Evolutionary conservation across 2,329 filamentous ascomycete species (phyloP).

Genomic region (Aureobasidium mangrovei): DNA sequence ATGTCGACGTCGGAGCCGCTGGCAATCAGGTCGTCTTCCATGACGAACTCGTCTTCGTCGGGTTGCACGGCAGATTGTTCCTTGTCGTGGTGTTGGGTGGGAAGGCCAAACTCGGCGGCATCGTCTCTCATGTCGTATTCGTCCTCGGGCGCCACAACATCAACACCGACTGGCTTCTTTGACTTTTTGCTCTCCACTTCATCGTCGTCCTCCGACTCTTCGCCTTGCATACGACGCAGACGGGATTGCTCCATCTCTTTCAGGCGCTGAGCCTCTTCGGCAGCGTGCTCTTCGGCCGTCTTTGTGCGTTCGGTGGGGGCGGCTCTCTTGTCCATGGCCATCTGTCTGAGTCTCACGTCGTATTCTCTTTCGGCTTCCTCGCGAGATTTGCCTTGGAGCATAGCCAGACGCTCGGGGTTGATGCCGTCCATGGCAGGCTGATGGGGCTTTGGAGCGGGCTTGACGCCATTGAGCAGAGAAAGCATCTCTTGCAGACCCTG

Average conservation of each 20-base stretch:
- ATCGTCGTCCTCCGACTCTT: constrained; percentile 59
- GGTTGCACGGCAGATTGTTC: constrained; percentile 58
- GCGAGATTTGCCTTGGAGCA: constrained; percentile 53
- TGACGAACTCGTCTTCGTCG: constrained; percentile 87
- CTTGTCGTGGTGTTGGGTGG: constrained; percentile 38
- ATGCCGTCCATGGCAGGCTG: constrained; percentile 25
- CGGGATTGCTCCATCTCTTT: constrained; percentile 77
- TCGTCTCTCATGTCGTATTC: constrained; percentile 41
- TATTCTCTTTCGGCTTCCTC: constrained; percentile 75
- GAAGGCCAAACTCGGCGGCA: constrained; percentile 54
- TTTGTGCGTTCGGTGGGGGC: constrained; percentile 81
- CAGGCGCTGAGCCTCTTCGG: constrained; percentile 67
- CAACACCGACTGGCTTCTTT: constrained; percentile 46
- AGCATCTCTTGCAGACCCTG: constrained; percentile 72
- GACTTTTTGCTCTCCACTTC: constrained; percentile 49
- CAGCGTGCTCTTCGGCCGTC: constrained; percentile 76
- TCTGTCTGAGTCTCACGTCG: constrained; percentile 70
- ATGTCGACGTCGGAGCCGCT: constrained; percentile 54
- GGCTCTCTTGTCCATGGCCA: constrained; percentile 76
- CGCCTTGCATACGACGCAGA: constrained; percentile 77
- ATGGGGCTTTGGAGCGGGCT: constrained; percentile 29
- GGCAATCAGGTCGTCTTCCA: constrained; percentile 82
- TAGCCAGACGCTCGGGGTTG: constrained; percentile 54
- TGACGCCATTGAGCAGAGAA: constrained; percentile 54
- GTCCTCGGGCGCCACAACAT: constrained; percentile 27